These are phyloP conservation scores for Pyrenophora teres DNA, from an alignment of 2,329 filamentous ascomycete species.

Conservation along the genomic window DNA sequence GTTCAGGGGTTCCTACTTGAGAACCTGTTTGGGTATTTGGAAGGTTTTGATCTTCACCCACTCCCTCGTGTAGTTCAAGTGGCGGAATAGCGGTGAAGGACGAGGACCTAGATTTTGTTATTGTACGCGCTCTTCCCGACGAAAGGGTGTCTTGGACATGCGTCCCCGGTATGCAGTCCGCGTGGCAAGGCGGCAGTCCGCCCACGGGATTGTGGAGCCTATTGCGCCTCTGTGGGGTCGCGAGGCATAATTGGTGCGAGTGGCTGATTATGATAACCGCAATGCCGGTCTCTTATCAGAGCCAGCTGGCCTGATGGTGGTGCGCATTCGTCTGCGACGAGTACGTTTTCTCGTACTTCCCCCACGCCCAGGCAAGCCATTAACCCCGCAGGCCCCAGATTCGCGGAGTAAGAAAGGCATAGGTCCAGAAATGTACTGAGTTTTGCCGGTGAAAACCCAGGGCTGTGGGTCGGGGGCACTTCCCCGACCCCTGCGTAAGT, in stretches of 20 bases:
- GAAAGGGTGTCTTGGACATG: not conserved
- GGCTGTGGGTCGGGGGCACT: constrained; percentile 28
- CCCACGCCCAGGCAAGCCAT: constrained; percentile 18
- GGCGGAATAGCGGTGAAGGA: constrained; percentile 9
- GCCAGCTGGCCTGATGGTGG: constrained; percentile 4
- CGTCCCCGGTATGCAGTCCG: not conserved
- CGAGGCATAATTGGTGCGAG: constrained; percentile 2
- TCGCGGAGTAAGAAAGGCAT: constrained; percentile 11
- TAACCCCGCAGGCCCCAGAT: constrained; percentile 22
- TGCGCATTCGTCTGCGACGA: constrained; percentile 7
- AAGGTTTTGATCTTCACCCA: not conserved
- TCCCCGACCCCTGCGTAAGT: constrained; percentile 27
- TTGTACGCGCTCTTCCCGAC: constrained; percentile 3
- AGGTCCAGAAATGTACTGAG: constrained; percentile 17
- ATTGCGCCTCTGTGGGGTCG: constrained; percentile 6
- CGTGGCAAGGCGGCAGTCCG: not conserved
- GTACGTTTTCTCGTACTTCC: constrained; percentile 14
- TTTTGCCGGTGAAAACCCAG: constrained; percentile 27
- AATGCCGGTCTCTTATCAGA: constrained; percentile 12
- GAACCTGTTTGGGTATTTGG: not conserved
- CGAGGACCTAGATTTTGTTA: not conserved
- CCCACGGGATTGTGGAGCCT: constrained; percentile 1
- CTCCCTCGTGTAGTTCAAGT: not conserved
- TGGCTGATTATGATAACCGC: constrained; percentile 9
- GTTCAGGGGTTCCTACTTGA: not conserved